Evolutionary conservation across 805 yeast genomes (phyloP).

Genomic region (Peterozyma xylosa): DNA sequence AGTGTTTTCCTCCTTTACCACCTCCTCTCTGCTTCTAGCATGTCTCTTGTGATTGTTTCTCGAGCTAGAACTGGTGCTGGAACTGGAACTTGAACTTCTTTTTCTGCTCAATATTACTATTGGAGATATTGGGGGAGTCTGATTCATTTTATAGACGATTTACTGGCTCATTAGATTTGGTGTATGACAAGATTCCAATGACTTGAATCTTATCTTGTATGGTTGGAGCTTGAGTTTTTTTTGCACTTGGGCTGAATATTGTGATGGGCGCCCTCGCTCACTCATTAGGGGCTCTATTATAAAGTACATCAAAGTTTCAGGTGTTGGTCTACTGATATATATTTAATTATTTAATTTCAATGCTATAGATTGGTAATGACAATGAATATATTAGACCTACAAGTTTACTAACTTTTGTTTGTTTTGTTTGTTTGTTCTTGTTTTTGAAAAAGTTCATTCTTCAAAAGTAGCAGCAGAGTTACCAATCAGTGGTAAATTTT

Average conservation of each 20-base stretch:
- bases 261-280: neutral
- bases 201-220: neutral
- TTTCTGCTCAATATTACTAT: conserved; percentile 5
- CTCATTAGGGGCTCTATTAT: too few species aligned
- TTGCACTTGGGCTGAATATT: neutral
- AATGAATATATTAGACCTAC: neutral
- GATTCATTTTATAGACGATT: conserved; percentile 4
- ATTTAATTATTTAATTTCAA: neutral
- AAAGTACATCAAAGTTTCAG: too few species aligned
- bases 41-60: neutral
- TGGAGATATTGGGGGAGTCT: conserved; percentile 10
- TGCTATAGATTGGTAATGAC: neutral
- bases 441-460: neutral
- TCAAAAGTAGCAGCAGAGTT: conserved; percentile 8
- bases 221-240: neutral
- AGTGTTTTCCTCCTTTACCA: neutral
- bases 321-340: neutral
- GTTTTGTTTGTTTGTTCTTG: neutral
- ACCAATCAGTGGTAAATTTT: conserved; percentile 22
- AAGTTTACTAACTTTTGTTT: neutral
- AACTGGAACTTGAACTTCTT: neutral
- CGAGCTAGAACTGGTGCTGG: neutral
- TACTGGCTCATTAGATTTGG: neutral
- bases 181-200: neutral
- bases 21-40: neutral